phyloP scores from a whole-genome alignment of 2,329 filamentous ascomycete genomes.

The Apiospora arundinis region DNA sequence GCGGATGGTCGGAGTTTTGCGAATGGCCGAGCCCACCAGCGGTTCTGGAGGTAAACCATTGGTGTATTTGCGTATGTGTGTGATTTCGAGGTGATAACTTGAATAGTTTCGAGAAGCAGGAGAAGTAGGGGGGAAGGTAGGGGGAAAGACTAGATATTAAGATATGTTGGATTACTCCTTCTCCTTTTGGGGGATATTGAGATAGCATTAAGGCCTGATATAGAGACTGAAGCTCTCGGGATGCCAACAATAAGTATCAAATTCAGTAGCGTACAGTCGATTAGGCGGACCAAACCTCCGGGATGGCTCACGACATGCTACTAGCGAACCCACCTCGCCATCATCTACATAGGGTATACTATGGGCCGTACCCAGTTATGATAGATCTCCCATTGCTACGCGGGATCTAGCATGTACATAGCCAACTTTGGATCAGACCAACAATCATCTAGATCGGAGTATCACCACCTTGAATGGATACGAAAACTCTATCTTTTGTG shows the following conservation, averaged over 20 bases:
- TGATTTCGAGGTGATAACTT: background rate
- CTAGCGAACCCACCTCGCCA: background rate
- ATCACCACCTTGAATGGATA: background rate
- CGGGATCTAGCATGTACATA: background rate
- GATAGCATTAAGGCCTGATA: background rate
- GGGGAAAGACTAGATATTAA: background rate
- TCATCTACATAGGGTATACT: background rate
- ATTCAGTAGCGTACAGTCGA: background rate
- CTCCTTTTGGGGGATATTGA: background rate
- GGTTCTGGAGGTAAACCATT: background rate
- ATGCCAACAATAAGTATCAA: background rate
- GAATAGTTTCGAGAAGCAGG: background rate
- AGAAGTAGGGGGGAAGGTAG: background rate
- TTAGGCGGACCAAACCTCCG: background rate
- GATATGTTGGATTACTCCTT: background rate
- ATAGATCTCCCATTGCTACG: background rate
- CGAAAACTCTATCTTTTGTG: background rate
- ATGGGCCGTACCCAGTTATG: conserved; percentile 6
- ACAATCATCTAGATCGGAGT: background rate
- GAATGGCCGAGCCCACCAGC: background rate
- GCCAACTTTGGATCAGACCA: background rate
- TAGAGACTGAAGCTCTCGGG: background rate
- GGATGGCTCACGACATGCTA: background rate
- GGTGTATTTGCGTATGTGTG: background rate
- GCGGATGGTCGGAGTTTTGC: background rate